These are phyloP conservation scores for Leishmania turanica DNA, from an alignment of 208 protist genomes.

Conservation along the genomic window DNA sequence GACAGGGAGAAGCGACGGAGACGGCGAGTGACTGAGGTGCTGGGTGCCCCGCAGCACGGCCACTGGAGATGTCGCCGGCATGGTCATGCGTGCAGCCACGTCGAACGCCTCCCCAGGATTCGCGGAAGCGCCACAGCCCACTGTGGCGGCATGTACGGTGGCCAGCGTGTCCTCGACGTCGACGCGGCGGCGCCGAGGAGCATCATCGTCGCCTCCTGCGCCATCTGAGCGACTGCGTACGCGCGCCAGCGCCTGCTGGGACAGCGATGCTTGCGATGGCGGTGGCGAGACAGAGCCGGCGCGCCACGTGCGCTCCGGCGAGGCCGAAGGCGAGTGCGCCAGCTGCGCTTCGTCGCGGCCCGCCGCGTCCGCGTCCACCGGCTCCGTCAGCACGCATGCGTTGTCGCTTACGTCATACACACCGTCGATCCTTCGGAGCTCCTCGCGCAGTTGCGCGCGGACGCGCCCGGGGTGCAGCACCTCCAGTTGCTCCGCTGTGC, in stretches of 20 bases:
- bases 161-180: not conserved
- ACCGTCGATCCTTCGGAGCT: constrained; percentile 25
- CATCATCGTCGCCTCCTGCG: not conserved
- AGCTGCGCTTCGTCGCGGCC: not conserved
- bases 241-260: constrained; percentile 5
- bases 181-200: not conserved
- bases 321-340: not conserved
- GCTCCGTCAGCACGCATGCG: constrained; percentile 53
- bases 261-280: not conserved
- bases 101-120: not conserved
- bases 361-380: constrained; percentile 25
- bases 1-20: not conserved
- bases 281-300: not conserved
- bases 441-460: constrained; percentile 13
- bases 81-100: not conserved
- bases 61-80: not conserved
- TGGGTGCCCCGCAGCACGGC: not conserved
- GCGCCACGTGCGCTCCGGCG: not conserved
- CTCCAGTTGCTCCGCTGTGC: constrained; percentile 74
- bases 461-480: constrained; percentile 57
- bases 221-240: constrained; percentile 6
- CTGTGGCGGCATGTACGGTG: not conserved
- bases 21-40: not conserved
- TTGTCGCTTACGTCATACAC: constrained; percentile 81
- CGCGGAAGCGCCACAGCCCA: not conserved